A percentile compares a stretch with the other conserved stretches of the same genome.
These are phyloP conservation scores for Lojkania enalia DNA, from an alignment of 2,329 filamentous ascomycete genomes.

Conservation along the genomic window DNA sequence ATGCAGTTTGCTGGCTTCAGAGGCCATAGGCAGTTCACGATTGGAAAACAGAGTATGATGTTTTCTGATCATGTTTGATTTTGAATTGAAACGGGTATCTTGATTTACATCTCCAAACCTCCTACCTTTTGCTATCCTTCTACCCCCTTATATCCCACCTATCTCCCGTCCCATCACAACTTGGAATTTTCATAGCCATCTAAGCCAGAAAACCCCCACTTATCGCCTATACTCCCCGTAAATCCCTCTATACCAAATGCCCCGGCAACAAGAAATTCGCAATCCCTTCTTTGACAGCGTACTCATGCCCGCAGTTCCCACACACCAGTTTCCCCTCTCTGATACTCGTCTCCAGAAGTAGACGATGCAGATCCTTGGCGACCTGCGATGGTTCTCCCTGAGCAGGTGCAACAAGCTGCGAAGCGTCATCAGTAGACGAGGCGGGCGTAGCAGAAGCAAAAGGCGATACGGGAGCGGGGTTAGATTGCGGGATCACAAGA, in stretches of 20 bases:
- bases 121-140: too few relatives aligned
- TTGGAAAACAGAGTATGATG: too few relatives aligned
- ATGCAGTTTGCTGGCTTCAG: too few relatives aligned
- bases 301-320: constrained; percentile 89
- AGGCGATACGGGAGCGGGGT: neutral
- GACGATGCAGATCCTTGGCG: constrained; percentile 74
- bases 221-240: neutral
- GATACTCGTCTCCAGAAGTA: constrained; percentile 89
- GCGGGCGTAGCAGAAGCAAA: neutral
- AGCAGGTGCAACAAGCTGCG: neutral
- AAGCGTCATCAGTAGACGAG: neutral
- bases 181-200: constrained; percentile 1
- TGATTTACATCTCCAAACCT: too few relatives aligned
- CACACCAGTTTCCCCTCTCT: constrained; percentile 87
- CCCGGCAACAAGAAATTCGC: constrained; percentile 93
- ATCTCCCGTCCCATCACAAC: too few relatives aligned
- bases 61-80: too few relatives aligned
- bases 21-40: too few relatives aligned
- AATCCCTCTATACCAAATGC: constrained; percentile 68
- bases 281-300: constrained; percentile 92
- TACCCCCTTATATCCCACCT: too few relatives aligned
- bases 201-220: neutral
- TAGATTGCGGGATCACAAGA: constrained; percentile 35
- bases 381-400: constrained; percentile 67
- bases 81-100: too few relatives aligned